Evolutionary conservation across 2,329 filamentous ascomycete species (phyloP), one percentile per base, ranked within the genome.

Genomic region (Penicillium nordicum): DNA sequence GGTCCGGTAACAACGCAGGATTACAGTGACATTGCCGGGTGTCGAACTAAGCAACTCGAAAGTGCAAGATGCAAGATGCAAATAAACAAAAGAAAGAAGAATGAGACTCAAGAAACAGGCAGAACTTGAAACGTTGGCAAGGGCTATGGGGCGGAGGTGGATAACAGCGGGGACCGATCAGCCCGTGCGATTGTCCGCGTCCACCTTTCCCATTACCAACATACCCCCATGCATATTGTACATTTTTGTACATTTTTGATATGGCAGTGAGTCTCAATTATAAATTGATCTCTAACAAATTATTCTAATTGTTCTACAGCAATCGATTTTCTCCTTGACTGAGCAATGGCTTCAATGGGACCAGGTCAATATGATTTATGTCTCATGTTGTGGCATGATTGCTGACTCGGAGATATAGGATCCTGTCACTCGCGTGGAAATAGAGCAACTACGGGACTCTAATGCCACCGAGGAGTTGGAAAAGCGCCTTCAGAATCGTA

Each of bases 271-370:
- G 63, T 57, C 10, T 46, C 1, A 1, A 43, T 2, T 10, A 18
- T 18, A n/a, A 3, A n/a, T 21, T 27, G 14, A 10, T n/a, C 12
- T 48, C 11, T 27, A 41, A 12, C 12, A 37, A 29, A 29, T 27
- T 32, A 36, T 18, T 50, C 53, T 60, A 55, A 63, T n/a, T 21
- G 25, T 16, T 12, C 21, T 41, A 30, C 58, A 77, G 74, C 65
- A 69, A 59, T 63, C 72, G 5, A 62, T 76, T 38, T 67, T 67
- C 43, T 65, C 63, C 16, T 71, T 85, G 55, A 79, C 82, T 53
- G 64, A 79, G 61, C 78, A 78, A 71, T 86, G 84, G 84, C 76
- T 86, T n/a, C 74, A 78, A 56, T 78, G 83, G 63, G 84, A 86
- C 68, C 70, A 79, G 67, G 75, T 77, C 69, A 36, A 60, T 55